Conservation (phyloP, 73 alveolate species). For the Effrenium voratum region DNA sequence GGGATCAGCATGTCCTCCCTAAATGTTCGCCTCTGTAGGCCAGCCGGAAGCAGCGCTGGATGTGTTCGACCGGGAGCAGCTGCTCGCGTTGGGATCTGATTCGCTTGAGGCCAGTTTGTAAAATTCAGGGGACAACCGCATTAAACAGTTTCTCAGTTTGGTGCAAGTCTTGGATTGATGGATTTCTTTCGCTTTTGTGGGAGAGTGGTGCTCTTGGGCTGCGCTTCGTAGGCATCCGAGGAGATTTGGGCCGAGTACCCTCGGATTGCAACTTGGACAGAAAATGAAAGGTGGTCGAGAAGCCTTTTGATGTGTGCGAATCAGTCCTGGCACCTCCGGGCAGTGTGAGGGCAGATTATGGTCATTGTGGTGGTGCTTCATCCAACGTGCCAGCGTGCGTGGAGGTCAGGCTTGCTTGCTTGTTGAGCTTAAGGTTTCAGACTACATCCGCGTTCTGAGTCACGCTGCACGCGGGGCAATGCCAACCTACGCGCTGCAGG, state of each 20-base stretch:
- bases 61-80: slow-evolving; percentile 81
- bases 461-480: slow-evolving; percentile 75
- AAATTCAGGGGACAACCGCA: too few species aligned
- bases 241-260: slow-evolving; percentile 85
- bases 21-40: too few species aligned
- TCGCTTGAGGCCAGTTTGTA: slow-evolving; percentile 41
- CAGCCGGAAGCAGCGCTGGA: slow-evolving; percentile 56
- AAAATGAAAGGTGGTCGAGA: background rate
- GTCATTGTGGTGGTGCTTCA: background rate
- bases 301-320: background rate
- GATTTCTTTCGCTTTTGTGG: background rate
- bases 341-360: background rate
- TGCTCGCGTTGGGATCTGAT: background rate
- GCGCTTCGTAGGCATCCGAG: background rate
- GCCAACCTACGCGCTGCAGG: slow-evolving; percentile 1
- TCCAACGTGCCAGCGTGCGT: background rate
- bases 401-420: background rate
- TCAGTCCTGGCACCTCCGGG: background rate
- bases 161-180: background rate
- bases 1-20: too few species aligned
- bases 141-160: background rate
- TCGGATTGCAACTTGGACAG: slow-evolving; percentile 25
- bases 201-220: background rate
- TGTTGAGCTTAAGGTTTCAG: background rate
- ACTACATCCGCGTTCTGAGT: slow-evolving; percentile 61